These are phyloP conservation scores for Salix exigua DNA, from an alignment of 345 rosid species.

Conservation along the genomic window DNA sequence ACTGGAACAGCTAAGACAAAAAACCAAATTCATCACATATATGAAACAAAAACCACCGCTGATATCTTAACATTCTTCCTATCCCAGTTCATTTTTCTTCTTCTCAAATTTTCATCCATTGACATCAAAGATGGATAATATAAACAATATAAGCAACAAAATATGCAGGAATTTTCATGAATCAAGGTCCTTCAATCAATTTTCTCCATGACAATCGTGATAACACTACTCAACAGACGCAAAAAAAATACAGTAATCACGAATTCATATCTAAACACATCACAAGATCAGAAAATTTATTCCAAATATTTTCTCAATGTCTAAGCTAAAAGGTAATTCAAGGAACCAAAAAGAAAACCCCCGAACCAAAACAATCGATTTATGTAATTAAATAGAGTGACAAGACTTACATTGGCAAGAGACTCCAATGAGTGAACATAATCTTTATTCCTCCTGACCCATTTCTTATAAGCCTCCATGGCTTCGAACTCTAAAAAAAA, in stretches of 20 bases:
- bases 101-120: background rate
- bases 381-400: background rate
- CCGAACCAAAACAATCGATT: background rate
- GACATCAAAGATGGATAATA: background rate
- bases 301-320: background rate
- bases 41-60: background rate
- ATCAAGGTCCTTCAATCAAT: background rate
- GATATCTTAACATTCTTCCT: background rate
- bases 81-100: background rate
- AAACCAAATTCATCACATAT: background rate
- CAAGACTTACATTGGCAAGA: conserved; percentile 75
- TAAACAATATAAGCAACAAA: background rate
- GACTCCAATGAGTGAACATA: conserved; percentile 87
- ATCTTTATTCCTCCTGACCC: conserved; percentile 86
- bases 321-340: background rate
- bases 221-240: background rate
- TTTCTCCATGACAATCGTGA: background rate
- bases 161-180: background rate
- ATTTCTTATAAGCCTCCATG: conserved; percentile 87
- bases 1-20: background rate
- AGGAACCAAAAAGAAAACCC: background rate
- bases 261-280: background rate
- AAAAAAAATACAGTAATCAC: background rate
- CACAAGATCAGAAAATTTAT: background rate
- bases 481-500: conserved; percentile 18